phyloP scores from a whole-genome alignment of 129 eudicot genomes.

The Chrysanthemum lavandulifolium region DNA sequence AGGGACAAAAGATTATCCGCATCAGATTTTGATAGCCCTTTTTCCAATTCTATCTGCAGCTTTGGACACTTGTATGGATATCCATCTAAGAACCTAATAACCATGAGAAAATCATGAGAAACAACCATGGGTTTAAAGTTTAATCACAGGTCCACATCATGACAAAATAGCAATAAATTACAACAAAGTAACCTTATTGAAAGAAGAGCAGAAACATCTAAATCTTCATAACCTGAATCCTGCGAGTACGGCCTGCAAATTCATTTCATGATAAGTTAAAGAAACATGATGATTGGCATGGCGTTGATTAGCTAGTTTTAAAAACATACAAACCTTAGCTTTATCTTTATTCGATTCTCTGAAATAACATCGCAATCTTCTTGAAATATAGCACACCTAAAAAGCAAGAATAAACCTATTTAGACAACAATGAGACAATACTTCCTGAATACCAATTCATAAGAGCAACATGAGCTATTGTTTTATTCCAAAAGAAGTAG shows the following conservation, averaged over 20 bases:
- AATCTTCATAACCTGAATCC: conserved; percentile 84
- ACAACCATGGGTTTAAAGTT: conserved; percentile 17
- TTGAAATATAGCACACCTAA: conserved; percentile 94
- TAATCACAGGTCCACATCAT: neutral
- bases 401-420: conserved; percentile 13
- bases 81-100: conserved; percentile 73
- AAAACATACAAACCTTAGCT: conserved; percentile 60
- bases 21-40: conserved; percentile 75
- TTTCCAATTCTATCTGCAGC: conserved; percentile 67
- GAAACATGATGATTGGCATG: neutral
- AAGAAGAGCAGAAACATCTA: conserved; percentile 80
- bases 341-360: conserved; percentile 62
- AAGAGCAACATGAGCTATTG: neutral
- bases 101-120: conserved; percentile 18
- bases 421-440: conserved; percentile 16
- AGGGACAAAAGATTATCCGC: conserved; percentile 75
- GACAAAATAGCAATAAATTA: conserved; percentile 7
- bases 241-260: conserved; percentile 81
- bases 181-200: conserved; percentile 60
- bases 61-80: conserved; percentile 94
- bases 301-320: conserved; percentile 16
- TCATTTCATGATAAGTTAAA: conserved; percentile 25
- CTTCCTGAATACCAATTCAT: conserved; percentile 6
- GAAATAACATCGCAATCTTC: conserved; percentile 80
- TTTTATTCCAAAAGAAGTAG: too few species aligned